phyloP scores from a whole-genome alignment of 768 basidiomycete genomes.

The Tricholoma flavovirens region DNA sequence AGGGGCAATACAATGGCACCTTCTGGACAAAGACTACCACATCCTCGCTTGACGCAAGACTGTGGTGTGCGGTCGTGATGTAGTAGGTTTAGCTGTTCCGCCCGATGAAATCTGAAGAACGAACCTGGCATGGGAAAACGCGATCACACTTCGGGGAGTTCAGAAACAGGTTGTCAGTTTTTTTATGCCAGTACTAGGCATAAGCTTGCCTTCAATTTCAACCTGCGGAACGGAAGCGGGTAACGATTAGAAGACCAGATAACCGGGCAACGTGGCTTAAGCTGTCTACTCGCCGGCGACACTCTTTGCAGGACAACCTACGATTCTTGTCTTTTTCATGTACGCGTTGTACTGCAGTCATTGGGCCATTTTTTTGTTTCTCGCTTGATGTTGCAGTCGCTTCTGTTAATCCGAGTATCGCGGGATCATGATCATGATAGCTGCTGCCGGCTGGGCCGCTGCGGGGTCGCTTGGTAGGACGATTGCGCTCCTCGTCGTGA shows the following conservation, averaged over 20 bases:
- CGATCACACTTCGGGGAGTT: conserved; percentile 50
- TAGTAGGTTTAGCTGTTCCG: conserved; percentile 8
- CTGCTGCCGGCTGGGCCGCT: background rate
- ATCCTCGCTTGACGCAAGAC: conserved; percentile 64
- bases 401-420: background rate
- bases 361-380: background rate
- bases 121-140: conserved; percentile 56
- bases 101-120: conserved; percentile 5
- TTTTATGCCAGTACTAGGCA: background rate
- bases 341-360: conserved; percentile 8
- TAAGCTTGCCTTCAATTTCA: conserved; percentile 42
- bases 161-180: conserved; percentile 2
- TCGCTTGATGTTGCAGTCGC: background rate
- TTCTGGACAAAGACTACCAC: conserved; percentile 57
- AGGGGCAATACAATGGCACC: conserved; percentile 26
- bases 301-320: conserved; percentile 46
- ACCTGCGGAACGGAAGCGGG: conserved; percentile 20
- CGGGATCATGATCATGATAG: conserved; percentile 5
- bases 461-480: conserved; percentile 7
- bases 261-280: background rate
- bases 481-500: background rate
- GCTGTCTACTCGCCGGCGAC: conserved; percentile 33
- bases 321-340: conserved; percentile 40
- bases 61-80: conserved; percentile 14
- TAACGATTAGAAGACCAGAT: conserved; percentile 1